Evolutionary conservation across 148 eudicot species (phyloP), one percentile per base, ranked within the genome.

Genomic region (Cornus kousa): DNA sequence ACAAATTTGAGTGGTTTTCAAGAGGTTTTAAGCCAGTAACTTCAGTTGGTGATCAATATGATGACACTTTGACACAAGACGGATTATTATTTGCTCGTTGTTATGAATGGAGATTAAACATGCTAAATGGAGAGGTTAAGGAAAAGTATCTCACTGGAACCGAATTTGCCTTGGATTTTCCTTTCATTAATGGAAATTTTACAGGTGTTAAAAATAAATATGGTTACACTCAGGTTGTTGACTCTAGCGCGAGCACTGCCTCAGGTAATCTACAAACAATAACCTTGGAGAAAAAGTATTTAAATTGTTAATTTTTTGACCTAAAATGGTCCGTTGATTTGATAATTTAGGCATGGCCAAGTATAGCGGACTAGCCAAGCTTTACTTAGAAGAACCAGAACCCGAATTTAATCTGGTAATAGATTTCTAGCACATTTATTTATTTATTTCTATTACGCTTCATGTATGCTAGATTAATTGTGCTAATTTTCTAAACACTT

Each of bases 1-100:
- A 87, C 65, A 82, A 82, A 68, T 79, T 73, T 37, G 89, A 87
- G 73, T 81, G 84, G 81, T 86, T 86, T 35, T 83, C 86, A 0
- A 77, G n/a, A n/a, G n/a, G n/a, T n/a, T n/a, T n/a, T n/a, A n/a
- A n/a, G n/a, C n/a, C n/a, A n/a, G n/a, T n/a, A n/a, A n/a, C n/a
- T n/a, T n/a, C n/a, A n/a, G n/a, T n/a, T n/a, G n/a, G n/a, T n/a
- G n/a, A n/a, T 28, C 28, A 28, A 13, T 53, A 57, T 53, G 69
- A 35, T 33, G 50, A 70, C 33, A 65, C 22, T 16, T 53, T 74
- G 14, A 31, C 14, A 37, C 14, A 53, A 35, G 83, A 80, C 2
- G 83, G 83, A 5, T 40, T 40, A 9, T 43, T 80, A 10, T 80
- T 80, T 71, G 5, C 74, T 24, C 33, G 59, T 33, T 68, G 39